These are phyloP conservation scores for Euphorbia schlechtendalii DNA, from an alignment of 441 rosid species.

Conservation along the genomic window DNA sequence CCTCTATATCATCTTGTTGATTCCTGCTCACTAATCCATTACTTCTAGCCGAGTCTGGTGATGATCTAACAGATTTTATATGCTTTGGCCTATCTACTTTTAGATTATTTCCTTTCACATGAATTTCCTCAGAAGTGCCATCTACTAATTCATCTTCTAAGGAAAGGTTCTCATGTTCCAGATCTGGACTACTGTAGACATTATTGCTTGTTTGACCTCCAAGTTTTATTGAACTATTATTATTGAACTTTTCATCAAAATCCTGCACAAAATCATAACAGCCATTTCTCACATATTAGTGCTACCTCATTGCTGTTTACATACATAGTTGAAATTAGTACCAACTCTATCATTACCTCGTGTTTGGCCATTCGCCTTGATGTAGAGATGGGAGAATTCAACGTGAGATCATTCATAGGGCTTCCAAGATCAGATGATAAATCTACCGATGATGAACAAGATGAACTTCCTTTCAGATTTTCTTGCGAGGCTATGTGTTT, in stretches of 20 bases:
- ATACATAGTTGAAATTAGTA: conserved; percentile 22
- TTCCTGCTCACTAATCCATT: conserved; percentile 35
- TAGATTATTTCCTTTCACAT: conserved; percentile 22
- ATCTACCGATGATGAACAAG: conserved; percentile 44
- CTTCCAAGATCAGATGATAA: conserved; percentile 40
- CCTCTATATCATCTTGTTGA: conserved; percentile 35
- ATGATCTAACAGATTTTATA: conserved; percentile 72
- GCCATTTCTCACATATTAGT: conserved; percentile 13
- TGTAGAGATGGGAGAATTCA: conserved; percentile 26
- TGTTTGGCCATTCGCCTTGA: conserved; percentile 19
- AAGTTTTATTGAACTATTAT: conserved; percentile 17
- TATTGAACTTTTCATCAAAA: conserved; percentile 16
- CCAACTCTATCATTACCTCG: conserved; percentile 18
- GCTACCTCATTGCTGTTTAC: conserved; percentile 24
- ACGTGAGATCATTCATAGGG: conserved; percentile 29
- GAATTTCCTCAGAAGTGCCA: conserved; percentile 21
- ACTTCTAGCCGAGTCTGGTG: conserved; percentile 43
- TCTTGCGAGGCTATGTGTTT: conserved; percentile 20
- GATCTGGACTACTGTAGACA: conserved; percentile 18
- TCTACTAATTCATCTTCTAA: conserved; percentile 24
- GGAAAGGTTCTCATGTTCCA: conserved; percentile 19
- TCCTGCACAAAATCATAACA: conserved; percentile 21
- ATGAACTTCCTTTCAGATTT: conserved; percentile 28
- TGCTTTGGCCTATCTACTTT: conserved; percentile 45
- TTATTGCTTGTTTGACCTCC: conserved; percentile 14